Base-by-base conservation (phyloP, 2,329 filamentous ascomycete genomes). In the Lizonia empirigonia region DNA sequence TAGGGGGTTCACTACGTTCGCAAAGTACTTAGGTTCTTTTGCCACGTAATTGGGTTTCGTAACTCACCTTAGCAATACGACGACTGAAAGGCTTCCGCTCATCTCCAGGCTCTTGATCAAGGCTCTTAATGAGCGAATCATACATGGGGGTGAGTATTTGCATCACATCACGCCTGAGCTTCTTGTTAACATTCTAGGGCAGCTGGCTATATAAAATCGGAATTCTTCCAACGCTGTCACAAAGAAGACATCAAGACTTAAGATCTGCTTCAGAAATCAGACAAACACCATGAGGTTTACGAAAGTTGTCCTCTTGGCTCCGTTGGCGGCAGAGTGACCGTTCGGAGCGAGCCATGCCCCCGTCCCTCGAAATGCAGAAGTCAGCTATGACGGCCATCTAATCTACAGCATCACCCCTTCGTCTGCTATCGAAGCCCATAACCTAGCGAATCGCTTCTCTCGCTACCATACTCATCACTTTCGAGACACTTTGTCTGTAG, bases 401-500 rank as follows among this genome's bases (percentile, higher is more conserved):
- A 22, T 65, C 19, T 65, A 61, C 37, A 59, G 59, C 5, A 38
- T 64, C 12, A 59, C 55, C 5, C 60, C 57, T 5, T 53, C 51
- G 12, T 58, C 57, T 12, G 18, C 40, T 7, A 33, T 56, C 29
- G 60, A 64, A 52, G 62, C 59, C 22, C 57, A 48, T 15, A 42
- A 51, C 4, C 16, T 65, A 1, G 34, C 37, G 10, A 42, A 38
- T 10, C 59, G 53, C 7, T 64, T 65, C 18, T 56, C 55, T 13
- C 53, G 24, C 7, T 56, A 64, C 27, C 44, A 64, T 26, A 64
- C 60, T 13, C 62, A 65, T 44, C 52, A 57, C 6, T 52, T 61
- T 15, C 60, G 60, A 27, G 44, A 64, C 20, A 53, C 53, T 7
- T 38, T 65, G 9, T 65, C 60, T 8, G 50, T 80, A 35, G 72